Evolutionary conservation across 305 asterid genomes (phyloP).

Genomic region (Fraxinus sp.): DNA sequence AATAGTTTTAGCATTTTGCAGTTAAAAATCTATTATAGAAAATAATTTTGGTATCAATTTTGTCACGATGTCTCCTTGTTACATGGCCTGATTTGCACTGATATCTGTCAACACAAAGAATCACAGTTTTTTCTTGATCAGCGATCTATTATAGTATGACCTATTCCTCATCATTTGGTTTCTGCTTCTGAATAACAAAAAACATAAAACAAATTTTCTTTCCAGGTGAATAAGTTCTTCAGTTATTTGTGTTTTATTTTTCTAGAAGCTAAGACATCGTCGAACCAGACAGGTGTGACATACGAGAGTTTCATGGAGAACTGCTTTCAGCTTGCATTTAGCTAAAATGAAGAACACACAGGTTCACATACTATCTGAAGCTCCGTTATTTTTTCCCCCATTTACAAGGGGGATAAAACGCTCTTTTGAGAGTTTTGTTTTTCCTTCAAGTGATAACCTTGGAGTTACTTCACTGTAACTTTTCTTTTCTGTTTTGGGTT

Average conservation of each 20-base stretch:
- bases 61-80: neutral
- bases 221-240: conserved; percentile 33
- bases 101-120: neutral
- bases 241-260: neutral
- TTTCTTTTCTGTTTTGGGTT: neutral
- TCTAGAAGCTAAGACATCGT: conserved; percentile 20
- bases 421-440: neutral
- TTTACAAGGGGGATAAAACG: neutral
- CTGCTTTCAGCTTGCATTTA: conserved; percentile 29
- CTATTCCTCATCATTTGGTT: neutral
- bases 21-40: neutral
- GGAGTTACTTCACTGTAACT: neutral
- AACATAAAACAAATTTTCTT: conserved; percentile 18
- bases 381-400: neutral
- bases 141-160: neutral
- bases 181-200: neutral
- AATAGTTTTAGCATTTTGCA: neutral
- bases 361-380: conserved; percentile 29
- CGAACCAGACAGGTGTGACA: conserved; percentile 13
- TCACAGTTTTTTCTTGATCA: neutral
- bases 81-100: neutral
- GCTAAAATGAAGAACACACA: conserved; percentile 56
- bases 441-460: neutral
- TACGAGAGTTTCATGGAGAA: conserved; percentile 44
- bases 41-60: neutral